These are phyloP conservation scores for Salvia hispanica DNA, from an alignment of 257 asterid species.

Conservation along the genomic window DNA sequence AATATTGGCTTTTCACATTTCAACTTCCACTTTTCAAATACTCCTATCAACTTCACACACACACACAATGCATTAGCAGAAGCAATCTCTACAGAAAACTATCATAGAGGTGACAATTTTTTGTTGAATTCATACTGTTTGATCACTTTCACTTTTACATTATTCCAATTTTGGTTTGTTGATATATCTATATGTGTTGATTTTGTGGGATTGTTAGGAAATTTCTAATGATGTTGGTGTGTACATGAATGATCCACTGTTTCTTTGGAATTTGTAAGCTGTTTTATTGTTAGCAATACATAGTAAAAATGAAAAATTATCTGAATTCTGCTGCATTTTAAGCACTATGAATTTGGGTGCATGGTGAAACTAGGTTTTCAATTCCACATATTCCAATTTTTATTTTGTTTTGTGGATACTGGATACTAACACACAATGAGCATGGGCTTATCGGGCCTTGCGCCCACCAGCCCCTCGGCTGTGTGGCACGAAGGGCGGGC, in stretches of 20 bases:
- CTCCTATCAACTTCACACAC: not conserved
- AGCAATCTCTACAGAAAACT: not conserved
- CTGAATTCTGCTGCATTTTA: no score
- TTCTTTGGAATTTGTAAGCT: not conserved
- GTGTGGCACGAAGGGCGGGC: conserved; percentile 68
- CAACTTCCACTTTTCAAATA: not conserved
- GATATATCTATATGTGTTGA: not conserved
- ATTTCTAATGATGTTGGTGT: not conserved
- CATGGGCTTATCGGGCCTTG: conserved; percentile 57
- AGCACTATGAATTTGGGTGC: not conserved
- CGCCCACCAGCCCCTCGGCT: conserved; percentile 65
- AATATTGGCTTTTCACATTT: not conserved
- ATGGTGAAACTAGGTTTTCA: not conserved
- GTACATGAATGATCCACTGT: not conserved
- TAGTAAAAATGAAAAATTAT: not conserved
- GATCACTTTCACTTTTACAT: not conserved
- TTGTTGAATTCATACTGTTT: not conserved
- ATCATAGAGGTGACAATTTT: not conserved
- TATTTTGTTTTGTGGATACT: no score
- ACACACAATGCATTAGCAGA: not conserved
- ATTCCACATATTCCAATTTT: no score
- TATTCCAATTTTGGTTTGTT: not conserved
- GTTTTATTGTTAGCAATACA: not conserved
- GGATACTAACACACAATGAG: conserved; percentile 17
- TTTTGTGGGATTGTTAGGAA: not conserved